phyloP scores from a whole-genome alignment of 495 filamentous ascomycete species.

The Podospora pseudopauciseta region DNA sequence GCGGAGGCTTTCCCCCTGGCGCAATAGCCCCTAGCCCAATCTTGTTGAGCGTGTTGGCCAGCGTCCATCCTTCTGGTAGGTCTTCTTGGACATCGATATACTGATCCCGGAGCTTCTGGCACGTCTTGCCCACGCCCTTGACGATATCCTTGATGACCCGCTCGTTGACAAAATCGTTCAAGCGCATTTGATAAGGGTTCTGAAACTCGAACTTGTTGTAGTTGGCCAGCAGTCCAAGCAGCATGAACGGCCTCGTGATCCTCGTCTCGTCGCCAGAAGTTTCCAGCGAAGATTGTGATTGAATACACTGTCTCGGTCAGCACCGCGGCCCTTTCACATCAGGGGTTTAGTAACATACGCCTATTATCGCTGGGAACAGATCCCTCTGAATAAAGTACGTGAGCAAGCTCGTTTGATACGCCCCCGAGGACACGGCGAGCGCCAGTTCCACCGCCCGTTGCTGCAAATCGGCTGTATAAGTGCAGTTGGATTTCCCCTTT shows the following conservation, averaged over 20 bases:
- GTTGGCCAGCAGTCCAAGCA: conserved; percentile 88
- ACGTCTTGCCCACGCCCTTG: conserved; percentile 66
- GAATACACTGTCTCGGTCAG: conserved; percentile 58
- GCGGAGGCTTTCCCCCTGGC: conserved; percentile 60
- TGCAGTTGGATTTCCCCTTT: conserved; percentile 6
- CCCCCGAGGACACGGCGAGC: conserved; percentile 81
- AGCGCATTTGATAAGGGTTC: conserved; percentile 88
- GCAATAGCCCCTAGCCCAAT: conserved; percentile 78
- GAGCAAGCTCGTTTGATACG: conserved; percentile 87
- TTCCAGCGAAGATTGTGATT: conserved; percentile 65
- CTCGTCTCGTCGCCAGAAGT: conserved; percentile 35
- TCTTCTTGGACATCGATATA: conserved; percentile 93
- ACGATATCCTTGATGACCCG: conserved; percentile 77
- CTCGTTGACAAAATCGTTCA: conserved; percentile 98
- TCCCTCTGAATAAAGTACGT: conserved; percentile 96
- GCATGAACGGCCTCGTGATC: conserved; percentile 70
- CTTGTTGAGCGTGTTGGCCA: conserved; percentile 74
- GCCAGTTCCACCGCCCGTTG: conserved; percentile 77
- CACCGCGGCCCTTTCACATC: neutral
- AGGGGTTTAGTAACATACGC: conserved; percentile 50
- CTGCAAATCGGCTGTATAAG: conserved; percentile 54
- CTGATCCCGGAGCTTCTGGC: conserved; percentile 59
- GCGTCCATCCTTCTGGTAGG: conserved; percentile 82
- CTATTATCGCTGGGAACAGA: conserved; percentile 91
- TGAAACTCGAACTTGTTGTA: conserved; percentile 99